Evolutionary conservation across 306 rosid genomes (phyloP).

Genomic region (Neltuma alba): DNA sequence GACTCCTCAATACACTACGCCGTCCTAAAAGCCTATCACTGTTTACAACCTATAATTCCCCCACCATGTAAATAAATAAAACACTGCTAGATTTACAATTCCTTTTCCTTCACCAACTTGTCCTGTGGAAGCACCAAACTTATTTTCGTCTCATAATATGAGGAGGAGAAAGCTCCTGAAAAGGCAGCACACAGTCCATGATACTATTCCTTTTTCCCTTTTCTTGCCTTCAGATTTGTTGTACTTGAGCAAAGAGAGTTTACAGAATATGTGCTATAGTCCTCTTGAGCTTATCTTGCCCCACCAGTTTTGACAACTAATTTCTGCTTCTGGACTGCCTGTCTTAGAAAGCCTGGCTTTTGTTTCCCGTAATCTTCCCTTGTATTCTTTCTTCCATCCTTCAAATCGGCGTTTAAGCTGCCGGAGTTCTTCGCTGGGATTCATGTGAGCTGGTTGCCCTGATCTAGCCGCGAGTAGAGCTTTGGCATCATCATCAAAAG

Average conservation of each 20-base stretch:
- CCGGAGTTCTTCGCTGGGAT: slow-evolving; percentile 62
- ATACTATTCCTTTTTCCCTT: background rate
- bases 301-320: slow-evolving; percentile 82
- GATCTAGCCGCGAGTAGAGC: slow-evolving; percentile 59
- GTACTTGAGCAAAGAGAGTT: slow-evolving; percentile 28
- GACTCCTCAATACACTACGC: slow-evolving; percentile 42
- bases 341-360: slow-evolving; percentile 59
- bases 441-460: slow-evolving; percentile 42
- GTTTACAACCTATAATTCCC: slow-evolving; percentile 53
- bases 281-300: slow-evolving; percentile 59
- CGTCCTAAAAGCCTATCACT: slow-evolving; percentile 48
- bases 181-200: slow-evolving; percentile 24
- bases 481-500: slow-evolving; percentile 73
- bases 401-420: slow-evolving; percentile 70
- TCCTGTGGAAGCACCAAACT: slow-evolving; percentile 19
- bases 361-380: slow-evolving; percentile 61
- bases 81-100: slow-evolving; percentile 50
- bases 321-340: slow-evolving; percentile 60
- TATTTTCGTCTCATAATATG: slow-evolving; percentile 26
- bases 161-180: slow-evolving; percentile 34
- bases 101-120: slow-evolving; percentile 42
- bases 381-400: slow-evolving; percentile 92
- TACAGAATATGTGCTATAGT: slow-evolving; percentile 36
- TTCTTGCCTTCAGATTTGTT: slow-evolving; percentile 20
- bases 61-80: slow-evolving; percentile 31